Conservation (phyloP, 2,329 filamentous ascomycete species). For the Clonostachys solani region DNA sequence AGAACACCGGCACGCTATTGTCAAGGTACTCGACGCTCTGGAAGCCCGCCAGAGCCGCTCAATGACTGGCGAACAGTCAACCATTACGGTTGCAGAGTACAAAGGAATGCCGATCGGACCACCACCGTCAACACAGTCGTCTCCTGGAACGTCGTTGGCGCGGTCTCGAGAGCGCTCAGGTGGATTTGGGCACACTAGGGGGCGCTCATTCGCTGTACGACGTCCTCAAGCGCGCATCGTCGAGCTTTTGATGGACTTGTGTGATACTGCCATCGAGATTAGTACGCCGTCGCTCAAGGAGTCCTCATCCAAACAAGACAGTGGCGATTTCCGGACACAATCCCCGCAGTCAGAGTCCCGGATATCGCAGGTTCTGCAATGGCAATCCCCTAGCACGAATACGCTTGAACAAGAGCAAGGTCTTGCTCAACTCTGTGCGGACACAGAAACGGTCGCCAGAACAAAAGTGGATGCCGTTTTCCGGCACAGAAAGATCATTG, state of each 20-base stretch:
- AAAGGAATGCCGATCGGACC: constrained; percentile 84
- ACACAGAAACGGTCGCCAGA: constrained; percentile 80
- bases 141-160: constrained; percentile 67
- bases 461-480: constrained; percentile 91
- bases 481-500: constrained; percentile 86
- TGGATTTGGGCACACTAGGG: constrained; percentile 74
- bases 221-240: constrained; percentile 90
- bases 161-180: constrained; percentile 70
- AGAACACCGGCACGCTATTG: constrained; percentile 91
- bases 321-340: constrained; percentile 82
- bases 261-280: constrained; percentile 92
- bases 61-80: constrained; percentile 45
- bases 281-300: constrained; percentile 94
- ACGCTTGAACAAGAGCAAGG: constrained; percentile 93
- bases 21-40: constrained; percentile 88
- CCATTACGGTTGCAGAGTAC: constrained; percentile 67
- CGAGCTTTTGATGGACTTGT: constrained; percentile 89
- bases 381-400: constrained; percentile 91
- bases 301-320: constrained; percentile 47
- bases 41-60: constrained; percentile 72
- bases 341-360: constrained; percentile 95
- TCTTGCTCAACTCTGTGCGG: constrained; percentile 78
- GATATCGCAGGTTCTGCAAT: constrained; percentile 90
- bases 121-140: constrained; percentile 65
- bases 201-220: constrained; percentile 85